Evolutionary conservation across 345 rosid species (phyloP).

Genomic region (Lumnitzera racemosa): DNA sequence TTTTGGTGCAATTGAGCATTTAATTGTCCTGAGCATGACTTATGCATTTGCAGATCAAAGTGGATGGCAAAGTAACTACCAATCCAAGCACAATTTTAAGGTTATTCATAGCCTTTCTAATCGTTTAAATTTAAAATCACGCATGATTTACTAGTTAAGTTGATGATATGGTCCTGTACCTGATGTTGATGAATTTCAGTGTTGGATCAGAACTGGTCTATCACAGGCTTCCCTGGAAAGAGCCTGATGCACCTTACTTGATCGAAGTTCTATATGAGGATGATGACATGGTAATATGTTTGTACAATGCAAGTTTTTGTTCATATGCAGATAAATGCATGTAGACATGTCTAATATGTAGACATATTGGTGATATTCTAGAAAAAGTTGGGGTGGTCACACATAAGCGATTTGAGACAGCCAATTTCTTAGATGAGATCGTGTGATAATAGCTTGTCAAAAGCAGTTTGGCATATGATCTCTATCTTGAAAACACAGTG

Average conservation of each 20-base stretch:
- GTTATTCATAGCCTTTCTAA: slow-evolving; percentile 16
- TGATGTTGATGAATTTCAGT: slow-evolving; percentile 20
- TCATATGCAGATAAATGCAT: too few relatives aligned
- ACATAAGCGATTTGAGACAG: too few relatives aligned
- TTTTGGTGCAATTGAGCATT: slow-evolving; percentile 2
- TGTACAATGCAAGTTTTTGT: too few relatives aligned
- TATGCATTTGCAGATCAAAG: slow-evolving; percentile 41
- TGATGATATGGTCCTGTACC: background rate
- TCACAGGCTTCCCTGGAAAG: slow-evolving; percentile 89
- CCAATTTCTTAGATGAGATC: too few relatives aligned
- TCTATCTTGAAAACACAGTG: too few relatives aligned
- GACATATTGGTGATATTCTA: too few relatives aligned
- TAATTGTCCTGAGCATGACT: background rate
- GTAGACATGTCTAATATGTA: too few relatives aligned
- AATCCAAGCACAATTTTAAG: slow-evolving; percentile 50
- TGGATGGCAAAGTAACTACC: slow-evolving; percentile 48
- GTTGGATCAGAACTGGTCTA: slow-evolving; percentile 55
- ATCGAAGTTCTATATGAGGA: slow-evolving; percentile 64
- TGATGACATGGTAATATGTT: slow-evolving; percentile 47
- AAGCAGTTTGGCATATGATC: too few relatives aligned
- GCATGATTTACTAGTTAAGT: too few relatives aligned
- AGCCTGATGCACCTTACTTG: slow-evolving; percentile 56
- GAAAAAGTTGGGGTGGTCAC: too few relatives aligned
- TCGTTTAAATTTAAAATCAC: too few relatives aligned
- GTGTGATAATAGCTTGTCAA: too few relatives aligned